Evolutionary conservation across 768 basidiomycete species (phyloP), one percentile per base, ranked within the genome.

Genomic region (Termitomyces sp.): DNA sequence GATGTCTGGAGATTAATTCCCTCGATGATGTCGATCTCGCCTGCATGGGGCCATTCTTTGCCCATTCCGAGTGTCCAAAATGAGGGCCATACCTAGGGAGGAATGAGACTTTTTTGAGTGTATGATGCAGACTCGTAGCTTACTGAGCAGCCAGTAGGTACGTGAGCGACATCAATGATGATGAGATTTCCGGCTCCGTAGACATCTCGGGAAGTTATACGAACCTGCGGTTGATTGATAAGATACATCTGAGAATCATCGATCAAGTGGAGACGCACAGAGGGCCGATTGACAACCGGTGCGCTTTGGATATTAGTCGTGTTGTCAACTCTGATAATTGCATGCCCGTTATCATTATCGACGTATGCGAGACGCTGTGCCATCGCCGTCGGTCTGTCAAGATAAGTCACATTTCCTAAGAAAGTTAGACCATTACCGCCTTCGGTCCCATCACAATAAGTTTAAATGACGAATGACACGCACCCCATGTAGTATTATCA

Each of bases 261-360:
- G 47, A 19, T 38, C 26, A 35, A 41, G 3, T 46, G 30, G 12
- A 37, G 17, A 64, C 74, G 44, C 38, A 89, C 87, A 15, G 87
- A 74, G 61, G 85, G 81, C 42, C 89, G 73, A 59, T 82, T 77
- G 19, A 73, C 65, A 15, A 70, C 54, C n/a, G 61, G 58, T 10
- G 78, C 76, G 26, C 64, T 60, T 1, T 75, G 62, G 2, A 88
- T 78, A 54, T 75, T 72, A 7, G 80, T 82, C 1, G 73, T 74
- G 60, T 90, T 87, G 71, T 91, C 90, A 3, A 92, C 91, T 61
- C 78, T 81, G 48, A 93, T 75, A 58, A 93, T 80, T 6, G 81
- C 84, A 55, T 83, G 78, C 6, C 84, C 81, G 3, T 75, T 75
- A 43, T 62, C 60, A 60, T 85, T 81, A 58, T 85, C 83, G 58